phyloP scores from a whole-genome alignment of 768 basidiomycete genomes.

The Mycena pura region DNA sequence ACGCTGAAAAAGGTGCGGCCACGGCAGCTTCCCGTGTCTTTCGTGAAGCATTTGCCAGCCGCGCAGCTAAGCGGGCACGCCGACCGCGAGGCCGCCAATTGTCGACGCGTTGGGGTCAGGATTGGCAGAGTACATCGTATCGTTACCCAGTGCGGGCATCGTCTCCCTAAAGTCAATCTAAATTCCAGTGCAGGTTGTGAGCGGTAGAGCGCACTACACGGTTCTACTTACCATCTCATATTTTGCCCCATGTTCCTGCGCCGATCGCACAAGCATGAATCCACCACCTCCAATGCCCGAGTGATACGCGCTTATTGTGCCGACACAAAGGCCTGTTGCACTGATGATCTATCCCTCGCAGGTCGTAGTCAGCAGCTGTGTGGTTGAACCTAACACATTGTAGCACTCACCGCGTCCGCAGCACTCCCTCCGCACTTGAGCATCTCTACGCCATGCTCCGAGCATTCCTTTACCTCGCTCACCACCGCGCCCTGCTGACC shows the following conservation, averaged over 20 bases:
- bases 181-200: conserved; percentile 43
- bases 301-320: conserved; percentile 46
- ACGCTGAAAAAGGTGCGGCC: conserved; percentile 68
- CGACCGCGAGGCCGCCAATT: conserved; percentile 72
- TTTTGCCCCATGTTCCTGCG: neutral
- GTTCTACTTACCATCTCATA: conserved; percentile 16
- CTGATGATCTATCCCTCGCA: too few relatives aligned
- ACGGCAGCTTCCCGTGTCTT: conserved; percentile 69
- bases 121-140: conserved; percentile 61
- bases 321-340: conserved; percentile 50
- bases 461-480: conserved; percentile 37
- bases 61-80: conserved; percentile 75
- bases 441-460: conserved; percentile 49
- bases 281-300: conserved; percentile 36
- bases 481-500: conserved; percentile 25
- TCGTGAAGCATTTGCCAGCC: conserved; percentile 70
- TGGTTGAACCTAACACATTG: too few relatives aligned
- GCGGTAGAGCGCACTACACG: conserved; percentile 9
- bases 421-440: conserved; percentile 52
- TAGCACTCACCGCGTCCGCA: too few relatives aligned
- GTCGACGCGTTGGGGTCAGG: conserved; percentile 45
- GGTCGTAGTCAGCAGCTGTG: too few relatives aligned
- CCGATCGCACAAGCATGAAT: conserved; percentile 27
- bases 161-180: conserved; percentile 74
- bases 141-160: conserved; percentile 59